Evolutionary conservation across 75 land plant species (phyloP).

Genomic region (Picea glauca): DNA sequence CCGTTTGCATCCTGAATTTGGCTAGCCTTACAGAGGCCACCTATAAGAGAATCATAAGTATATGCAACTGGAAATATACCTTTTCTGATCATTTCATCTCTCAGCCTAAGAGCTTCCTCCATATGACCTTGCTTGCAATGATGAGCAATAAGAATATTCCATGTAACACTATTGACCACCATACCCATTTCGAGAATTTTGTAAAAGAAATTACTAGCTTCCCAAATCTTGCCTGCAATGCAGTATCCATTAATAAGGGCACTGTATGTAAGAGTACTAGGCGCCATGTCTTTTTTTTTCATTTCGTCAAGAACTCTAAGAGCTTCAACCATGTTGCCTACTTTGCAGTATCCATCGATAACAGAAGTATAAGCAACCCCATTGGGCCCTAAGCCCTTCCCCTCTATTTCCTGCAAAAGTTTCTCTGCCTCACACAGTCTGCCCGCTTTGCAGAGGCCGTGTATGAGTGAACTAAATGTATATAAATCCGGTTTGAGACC

Average conservation of each 20-base stretch:
- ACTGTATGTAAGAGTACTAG: constrained; percentile 27
- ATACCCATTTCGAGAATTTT: constrained; percentile 32
- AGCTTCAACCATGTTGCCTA: constrained; percentile 19
- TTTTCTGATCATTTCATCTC: constrained; percentile 31
- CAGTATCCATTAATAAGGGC: constrained; percentile 40
- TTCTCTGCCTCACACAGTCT: constrained; percentile 47
- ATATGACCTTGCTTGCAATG: constrained; percentile 20
- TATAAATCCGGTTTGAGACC: constrained; percentile 37
- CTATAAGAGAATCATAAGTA: constrained; percentile 43
- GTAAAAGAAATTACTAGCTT: constrained; percentile 21
- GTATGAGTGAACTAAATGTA: constrained; percentile 46
- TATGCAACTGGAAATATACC: constrained; percentile 38
- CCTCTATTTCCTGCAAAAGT: constrained; percentile 48
- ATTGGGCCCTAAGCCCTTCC: constrained; percentile 34
- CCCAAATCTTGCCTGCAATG: constrained; percentile 24
- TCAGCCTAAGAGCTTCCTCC: constrained; percentile 30
- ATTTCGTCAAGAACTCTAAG: constrained; percentile 36
- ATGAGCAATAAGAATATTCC: constrained; percentile 39
- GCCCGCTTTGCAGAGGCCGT: constrained; percentile 40
- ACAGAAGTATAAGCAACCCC: constrained; percentile 33
- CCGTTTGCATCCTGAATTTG: constrained; percentile 38
- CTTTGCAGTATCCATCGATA: constrained; percentile 34
- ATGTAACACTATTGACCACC: constrained; percentile 38
- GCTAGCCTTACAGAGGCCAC: constrained; percentile 42
- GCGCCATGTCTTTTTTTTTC: constrained; percentile 24